Conservation (phyloP, 2,329 filamentous ascomycete genomes). For the Setomelanomma holmii region DNA sequence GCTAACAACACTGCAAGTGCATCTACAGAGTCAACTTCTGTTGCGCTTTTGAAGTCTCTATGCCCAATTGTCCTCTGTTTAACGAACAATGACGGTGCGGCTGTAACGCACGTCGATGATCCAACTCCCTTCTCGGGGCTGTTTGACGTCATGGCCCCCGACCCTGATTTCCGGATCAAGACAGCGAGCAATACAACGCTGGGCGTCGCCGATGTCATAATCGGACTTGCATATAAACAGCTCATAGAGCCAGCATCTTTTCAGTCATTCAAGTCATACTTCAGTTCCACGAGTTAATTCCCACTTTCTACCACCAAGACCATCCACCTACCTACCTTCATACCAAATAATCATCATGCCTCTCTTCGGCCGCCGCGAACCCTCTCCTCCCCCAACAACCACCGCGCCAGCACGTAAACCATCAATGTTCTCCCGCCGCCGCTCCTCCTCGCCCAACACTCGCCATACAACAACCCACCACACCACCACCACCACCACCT, state of each 20-base stretch:
- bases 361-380: slow-evolving; percentile 43
- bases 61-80: background rate
- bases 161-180: slow-evolving; percentile 4
- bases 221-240: slow-evolving; percentile 3
- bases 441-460: slow-evolving; percentile 42
- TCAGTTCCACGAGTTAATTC: no score
- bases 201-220: slow-evolving; percentile 3
- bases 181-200: background rate
- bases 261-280: slow-evolving; percentile 1
- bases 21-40: slow-evolving; percentile 1
- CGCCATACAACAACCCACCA: slow-evolving; percentile 20
- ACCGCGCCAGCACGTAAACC: slow-evolving; percentile 32
- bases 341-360: slow-evolving; percentile 34
- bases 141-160: slow-evolving; percentile 23
- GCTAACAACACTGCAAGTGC: background rate
- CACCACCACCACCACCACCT: slow-evolving; percentile 30
- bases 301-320: background rate
- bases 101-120: slow-evolving; percentile 13
- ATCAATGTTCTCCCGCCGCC: slow-evolving; percentile 47
- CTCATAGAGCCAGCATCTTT: background rate
- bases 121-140: slow-evolving; percentile 2
- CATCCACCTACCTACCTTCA: background rate
- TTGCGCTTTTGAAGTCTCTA: background rate
- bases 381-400: slow-evolving; percentile 29
- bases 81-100: slow-evolving; percentile 13